Conservation (phyloP, 2,329 filamentous ascomycete species). For the Emergomyces pasteurianus region DNA sequence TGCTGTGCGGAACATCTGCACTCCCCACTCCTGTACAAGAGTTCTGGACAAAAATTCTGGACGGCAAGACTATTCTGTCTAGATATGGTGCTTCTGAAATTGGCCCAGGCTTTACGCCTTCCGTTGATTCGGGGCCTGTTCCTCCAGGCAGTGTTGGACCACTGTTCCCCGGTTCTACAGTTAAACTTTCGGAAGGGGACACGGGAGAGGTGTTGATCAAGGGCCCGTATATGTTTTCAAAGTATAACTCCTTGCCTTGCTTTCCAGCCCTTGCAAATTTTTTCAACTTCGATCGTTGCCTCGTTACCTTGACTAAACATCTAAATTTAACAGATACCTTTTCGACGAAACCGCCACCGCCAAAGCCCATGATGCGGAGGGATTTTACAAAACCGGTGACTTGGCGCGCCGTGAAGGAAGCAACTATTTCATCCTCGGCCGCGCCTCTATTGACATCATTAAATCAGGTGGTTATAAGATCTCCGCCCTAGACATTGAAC, state of each 20-base stretch:
- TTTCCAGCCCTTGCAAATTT: background rate
- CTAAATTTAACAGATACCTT: background rate
- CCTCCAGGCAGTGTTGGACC: constrained; percentile 22
- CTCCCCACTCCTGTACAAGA: constrained; percentile 7
- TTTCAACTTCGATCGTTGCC: background rate
- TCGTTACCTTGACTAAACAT: background rate
- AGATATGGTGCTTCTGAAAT: constrained; percentile 32
- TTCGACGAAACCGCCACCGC: constrained; percentile 4
- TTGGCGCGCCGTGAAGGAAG: constrained; percentile 7
- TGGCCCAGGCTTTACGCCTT: constrained; percentile 29
- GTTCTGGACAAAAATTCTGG: constrained; percentile 14
- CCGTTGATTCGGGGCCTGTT: constrained; percentile 13
- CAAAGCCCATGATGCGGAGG: constrained; percentile 8
- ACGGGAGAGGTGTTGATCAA: constrained; percentile 10
- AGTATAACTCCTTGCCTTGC: constrained; percentile 17
- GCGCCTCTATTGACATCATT: constrained; percentile 11
- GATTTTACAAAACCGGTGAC: constrained; percentile 14
- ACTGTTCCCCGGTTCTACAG: constrained; percentile 24
- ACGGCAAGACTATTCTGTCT: constrained; percentile 7
- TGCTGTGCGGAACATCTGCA: constrained; percentile 8
- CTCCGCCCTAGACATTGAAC: constrained; percentile 11
- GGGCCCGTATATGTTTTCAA: constrained; percentile 10
- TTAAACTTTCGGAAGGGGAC: constrained; percentile 25
- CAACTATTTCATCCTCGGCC: constrained; percentile 13
- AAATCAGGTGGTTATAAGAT: constrained; percentile 12